Conservation (phyloP, 1,284 basidiomycete species). For the Acaromyces ingoldii region DNA sequence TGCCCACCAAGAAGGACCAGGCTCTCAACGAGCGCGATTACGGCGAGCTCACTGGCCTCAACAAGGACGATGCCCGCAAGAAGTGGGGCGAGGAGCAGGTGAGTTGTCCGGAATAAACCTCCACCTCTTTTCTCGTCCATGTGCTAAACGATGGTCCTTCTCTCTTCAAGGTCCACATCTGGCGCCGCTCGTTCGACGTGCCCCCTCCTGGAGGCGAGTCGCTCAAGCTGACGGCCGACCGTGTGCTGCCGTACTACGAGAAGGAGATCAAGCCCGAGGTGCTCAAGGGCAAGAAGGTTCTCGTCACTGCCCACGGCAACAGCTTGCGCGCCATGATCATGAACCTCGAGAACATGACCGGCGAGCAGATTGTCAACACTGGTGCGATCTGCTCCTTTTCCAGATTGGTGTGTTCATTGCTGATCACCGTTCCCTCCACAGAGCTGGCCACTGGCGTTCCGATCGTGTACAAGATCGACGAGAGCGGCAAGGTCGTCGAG, state of each 20-base stretch:
- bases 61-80: constrained; percentile 54
- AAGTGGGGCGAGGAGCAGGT: constrained; percentile 55
- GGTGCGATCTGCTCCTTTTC: not conserved
- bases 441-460: constrained; percentile 55
- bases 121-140: not conserved
- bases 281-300: constrained; percentile 52
- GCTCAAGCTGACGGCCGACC: constrained; percentile 53
- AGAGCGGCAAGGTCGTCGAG: constrained; percentile 44
- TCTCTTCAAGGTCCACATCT: constrained; percentile 49
- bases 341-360: constrained; percentile 51
- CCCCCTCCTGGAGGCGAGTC: constrained; percentile 54
- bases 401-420: not conserved
- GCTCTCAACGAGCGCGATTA: constrained; percentile 55
- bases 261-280: constrained; percentile 52
- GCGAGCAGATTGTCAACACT: constrained; percentile 51
- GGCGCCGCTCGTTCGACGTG: constrained; percentile 52
- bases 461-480: constrained; percentile 54
- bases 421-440: constrained; percentile 9
- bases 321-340: constrained; percentile 53
- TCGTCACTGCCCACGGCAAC: constrained; percentile 55
- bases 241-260: constrained; percentile 53
- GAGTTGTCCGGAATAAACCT: not conserved
- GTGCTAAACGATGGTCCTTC: too few relatives aligned
- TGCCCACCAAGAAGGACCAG: constrained; percentile 51
- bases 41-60: constrained; percentile 53